Evolutionary conservation across 129 eudicot genomes (phyloP), one percentile per base, ranked within the genome.

Genomic region (Chrysanthemum seticuspe): DNA sequence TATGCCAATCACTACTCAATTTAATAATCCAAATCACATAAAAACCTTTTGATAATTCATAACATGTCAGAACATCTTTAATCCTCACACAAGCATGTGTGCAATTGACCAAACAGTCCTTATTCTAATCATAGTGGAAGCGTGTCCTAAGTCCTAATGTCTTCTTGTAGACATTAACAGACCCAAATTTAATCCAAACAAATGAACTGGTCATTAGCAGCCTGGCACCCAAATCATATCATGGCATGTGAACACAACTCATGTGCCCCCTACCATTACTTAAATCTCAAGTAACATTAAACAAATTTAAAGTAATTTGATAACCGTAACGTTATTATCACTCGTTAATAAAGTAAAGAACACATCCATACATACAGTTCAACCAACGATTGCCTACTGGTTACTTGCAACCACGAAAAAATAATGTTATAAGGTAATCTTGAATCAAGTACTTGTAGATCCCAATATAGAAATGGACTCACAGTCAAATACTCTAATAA

Each of bases 161-260:
- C 61, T 45, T 60, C 55, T 50, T 62, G 3, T 40, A 62, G 34
- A 73, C 47, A 49, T 13, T n/a, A 23, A 71, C 54, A 59, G 61
- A 8, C n/a, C 5, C 58, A 27, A 73, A 48, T 23, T 63, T 8
- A 72, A 58, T 56, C 57, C 23, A 57, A 14, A 58, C 44, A 57
- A 71, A 71, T 67, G n/a, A 44, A 45, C 23, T 72, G 11, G 58
- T 21, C 19, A 23, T 60, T 64, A 64, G 64, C 71, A 74, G 40
- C 78, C 63, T 74, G 69, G 61, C 70, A 64, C 62, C 62, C 62
- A 62, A 73, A 49, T 73, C 53, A 31, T 74, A 25, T 27, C 76
- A 73, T 62, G 65, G 15, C 76, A 73, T 62, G 65, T 63, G 52
- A 16, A 72, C 19, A 74, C 65, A 65, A 52, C 78, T 65, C 79